Base-by-base conservation (phyloP, 2,329 filamentous ascomycete genomes). In the Dactylellina drechsleri region DNA sequence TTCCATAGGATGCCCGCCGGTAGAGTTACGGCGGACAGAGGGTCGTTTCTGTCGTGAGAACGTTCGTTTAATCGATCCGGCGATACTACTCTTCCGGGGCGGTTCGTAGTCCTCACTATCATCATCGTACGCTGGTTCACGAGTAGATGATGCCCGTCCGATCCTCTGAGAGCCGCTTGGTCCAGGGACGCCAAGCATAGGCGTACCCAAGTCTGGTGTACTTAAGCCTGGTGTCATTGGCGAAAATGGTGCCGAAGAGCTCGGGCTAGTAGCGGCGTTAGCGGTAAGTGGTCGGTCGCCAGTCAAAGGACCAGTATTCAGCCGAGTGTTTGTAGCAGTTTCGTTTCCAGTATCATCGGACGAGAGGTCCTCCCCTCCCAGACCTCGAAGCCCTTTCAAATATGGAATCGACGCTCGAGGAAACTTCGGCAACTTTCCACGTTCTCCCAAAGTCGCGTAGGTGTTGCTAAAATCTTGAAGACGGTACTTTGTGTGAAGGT, bases 401-500 rank as follows among this genome's bases (percentile, higher is more conserved):
- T 96, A 97, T 0, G 94, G 95, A 78, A 98, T 94, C 0, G 92
- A 92, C 70, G 90, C 92, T 78, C 90, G 89, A 1, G 95, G 95
- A 76, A 99, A 99, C 16, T 91, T 91, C 15, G 95, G 95, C 78
- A 98, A 90, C 12, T 85, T 82, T 72, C 91, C 90, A 57, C 86
- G 85, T 61, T 91, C 85, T 78, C 91, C 88, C 41, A 92, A 88
- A 77, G 94, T 92, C 78, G 92, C 92, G 23, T 68, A 68, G 3
- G 65, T 61, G 77, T 96, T 92, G 74, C 92, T 93, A 75, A 91
- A 89, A 71, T 91, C 87, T 72, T 93, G 90, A 64, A 96, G 85
- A 81, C 95, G 96, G 86, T 98, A 99, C 79, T 96, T 93, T 80
- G 93, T 85, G 82, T 99, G 95, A 41, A 99, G 85, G 79, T 97